Evolutionary conservation across 768 basidiomycete genomes (phyloP).

Genomic region (Tephrocybe sp.): DNA sequence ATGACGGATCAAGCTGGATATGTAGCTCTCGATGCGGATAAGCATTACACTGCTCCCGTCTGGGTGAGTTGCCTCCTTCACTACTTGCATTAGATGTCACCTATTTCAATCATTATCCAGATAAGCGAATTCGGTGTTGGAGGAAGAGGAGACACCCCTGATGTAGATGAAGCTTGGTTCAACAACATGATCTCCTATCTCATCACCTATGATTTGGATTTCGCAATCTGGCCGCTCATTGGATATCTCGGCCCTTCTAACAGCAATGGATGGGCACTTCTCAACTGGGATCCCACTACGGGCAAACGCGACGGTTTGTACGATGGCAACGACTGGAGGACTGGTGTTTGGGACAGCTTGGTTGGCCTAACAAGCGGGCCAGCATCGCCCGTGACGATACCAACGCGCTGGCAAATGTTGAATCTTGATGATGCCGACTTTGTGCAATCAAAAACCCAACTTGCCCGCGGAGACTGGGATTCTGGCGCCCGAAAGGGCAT

Average conservation of each 20-base stretch:
- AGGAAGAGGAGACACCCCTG: conserved; percentile 10
- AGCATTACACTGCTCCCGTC: conserved; percentile 16
- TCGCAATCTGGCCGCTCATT: conserved; percentile 16
- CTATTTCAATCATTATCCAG: not conserved
- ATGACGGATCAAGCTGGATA: conserved; percentile 14
- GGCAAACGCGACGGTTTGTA: conserved; percentile 10
- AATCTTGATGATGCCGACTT: conserved; percentile 17
- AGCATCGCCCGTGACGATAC: conserved; percentile 4
- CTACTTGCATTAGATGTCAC: not conserved
- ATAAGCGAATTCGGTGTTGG: conserved; percentile 17
- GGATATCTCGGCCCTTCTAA: conserved; percentile 13
- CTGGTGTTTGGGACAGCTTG: conserved; percentile 8
- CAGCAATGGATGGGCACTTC: conserved; percentile 17
- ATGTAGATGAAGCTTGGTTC: conserved; percentile 10
- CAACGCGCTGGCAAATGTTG: conserved; percentile 14
- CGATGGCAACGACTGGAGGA: conserved; percentile 17
- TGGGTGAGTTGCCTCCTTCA: conserved; percentile 1
- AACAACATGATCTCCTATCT: conserved; percentile 14
- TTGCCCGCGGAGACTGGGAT: conserved; percentile 14
- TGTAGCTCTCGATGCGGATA: conserved; percentile 13
- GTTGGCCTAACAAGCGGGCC: conserved; percentile 1
- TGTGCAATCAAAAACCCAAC: conserved; percentile 11
- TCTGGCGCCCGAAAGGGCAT: conserved; percentile 15
- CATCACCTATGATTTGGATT: conserved; percentile 14
- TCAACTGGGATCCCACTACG: conserved; percentile 14